Conservation (phyloP, 148 eudicot species). For the Tetragonia tetragonoides region DNA sequence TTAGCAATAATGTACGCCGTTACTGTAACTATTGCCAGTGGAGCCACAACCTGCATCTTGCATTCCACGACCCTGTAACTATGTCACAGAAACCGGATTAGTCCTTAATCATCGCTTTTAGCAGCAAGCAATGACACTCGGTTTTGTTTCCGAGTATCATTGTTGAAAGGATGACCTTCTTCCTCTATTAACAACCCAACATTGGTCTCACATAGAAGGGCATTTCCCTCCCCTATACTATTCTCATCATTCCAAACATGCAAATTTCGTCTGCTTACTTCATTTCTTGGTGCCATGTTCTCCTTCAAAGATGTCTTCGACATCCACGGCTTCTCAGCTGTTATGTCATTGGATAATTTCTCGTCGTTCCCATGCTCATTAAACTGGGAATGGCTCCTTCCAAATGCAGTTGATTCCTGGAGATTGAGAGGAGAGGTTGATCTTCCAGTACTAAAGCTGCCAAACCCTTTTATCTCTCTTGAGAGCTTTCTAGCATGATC, state of each 20-base stretch:
- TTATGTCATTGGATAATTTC: slow-evolving; percentile 15
- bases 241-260: slow-evolving; percentile 25
- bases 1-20: not conserved
- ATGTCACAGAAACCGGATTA: not conserved
- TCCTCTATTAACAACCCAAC: slow-evolving; percentile 23
- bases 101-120: slow-evolving; percentile 28
- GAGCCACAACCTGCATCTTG: no score
- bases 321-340: slow-evolving; percentile 8
- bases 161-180: slow-evolving; percentile 65
- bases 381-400: slow-evolving; percentile 66
- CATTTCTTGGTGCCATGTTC: slow-evolving; percentile 46
- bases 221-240: slow-evolving; percentile 32
- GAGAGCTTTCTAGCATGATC: slow-evolving; percentile 61
- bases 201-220: slow-evolving; percentile 36
- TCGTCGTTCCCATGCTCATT: slow-evolving; percentile 52
- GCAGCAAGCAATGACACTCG: slow-evolving; percentile 48
- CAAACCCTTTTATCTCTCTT: slow-evolving; percentile 88
- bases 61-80: not conserved
- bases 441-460: slow-evolving; percentile 56
- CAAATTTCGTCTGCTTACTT: slow-evolving; percentile 16
- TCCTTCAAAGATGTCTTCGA: slow-evolving; percentile 42
- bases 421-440: slow-evolving; percentile 20
- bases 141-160: slow-evolving; percentile 31
- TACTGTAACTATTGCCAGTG: not conserved
- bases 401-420: slow-evolving; percentile 30